Conservation (phyloP, 352 stramenopile genomes). For the Blastocystis sp. region DNA sequence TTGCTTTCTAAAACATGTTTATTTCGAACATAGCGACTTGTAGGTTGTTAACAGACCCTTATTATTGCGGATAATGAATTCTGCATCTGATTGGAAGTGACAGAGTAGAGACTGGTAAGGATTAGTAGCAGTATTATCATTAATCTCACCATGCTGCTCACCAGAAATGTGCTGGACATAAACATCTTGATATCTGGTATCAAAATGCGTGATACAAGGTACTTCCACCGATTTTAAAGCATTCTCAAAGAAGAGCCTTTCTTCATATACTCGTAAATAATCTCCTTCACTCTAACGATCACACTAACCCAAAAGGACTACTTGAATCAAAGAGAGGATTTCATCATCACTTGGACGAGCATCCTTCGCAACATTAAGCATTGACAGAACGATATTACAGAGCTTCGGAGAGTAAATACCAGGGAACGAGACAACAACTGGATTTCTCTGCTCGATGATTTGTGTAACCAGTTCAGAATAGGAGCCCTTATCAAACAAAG, state of each 20-base stretch:
- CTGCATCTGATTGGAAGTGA: neutral
- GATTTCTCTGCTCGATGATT: neutral
- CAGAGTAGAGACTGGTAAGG: neutral
- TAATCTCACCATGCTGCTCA: too few relatives aligned
- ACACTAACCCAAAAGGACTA: too few relatives aligned
- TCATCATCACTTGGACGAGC: neutral
- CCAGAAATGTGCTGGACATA: too few relatives aligned
- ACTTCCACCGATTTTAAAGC: too few relatives aligned
- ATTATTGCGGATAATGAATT: neutral
- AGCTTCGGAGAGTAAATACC: neutral
- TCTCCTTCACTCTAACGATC: too few relatives aligned
- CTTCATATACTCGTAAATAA: too few relatives aligned
- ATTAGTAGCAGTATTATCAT: neutral
- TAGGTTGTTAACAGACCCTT: neutral
- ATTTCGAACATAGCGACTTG: neutral
- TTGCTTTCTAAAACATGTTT: neutral
- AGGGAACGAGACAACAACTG: neutral
- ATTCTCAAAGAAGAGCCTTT: too few relatives aligned
- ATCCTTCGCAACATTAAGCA: neutral
- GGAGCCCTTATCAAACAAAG: constrained; percentile 22
- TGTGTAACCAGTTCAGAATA: constrained; percentile 8
- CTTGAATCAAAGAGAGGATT: too few relatives aligned
- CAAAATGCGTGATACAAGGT: too few relatives aligned
- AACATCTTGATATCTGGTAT: too few relatives aligned
- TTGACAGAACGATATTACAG: neutral